Evolutionary conservation across 1,284 basidiomycete species (phyloP).

Genomic region (Ceratobasidium sp.): DNA sequence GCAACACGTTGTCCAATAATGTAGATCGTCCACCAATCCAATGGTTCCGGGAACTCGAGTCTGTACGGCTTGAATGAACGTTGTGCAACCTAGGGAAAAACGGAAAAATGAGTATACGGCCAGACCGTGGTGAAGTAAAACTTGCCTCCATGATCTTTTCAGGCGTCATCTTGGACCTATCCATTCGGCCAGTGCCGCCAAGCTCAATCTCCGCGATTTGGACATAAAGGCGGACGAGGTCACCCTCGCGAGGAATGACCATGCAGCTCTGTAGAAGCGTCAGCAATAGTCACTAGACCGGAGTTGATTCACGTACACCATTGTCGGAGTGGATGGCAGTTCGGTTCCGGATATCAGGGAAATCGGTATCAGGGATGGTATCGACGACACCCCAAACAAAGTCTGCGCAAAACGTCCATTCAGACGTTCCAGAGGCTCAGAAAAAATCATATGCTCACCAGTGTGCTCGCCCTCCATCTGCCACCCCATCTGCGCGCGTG

Average conservation of each 20-base stretch:
- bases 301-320: slow-evolving; percentile 58
- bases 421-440: background rate
- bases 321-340: slow-evolving; percentile 74
- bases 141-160: slow-evolving; percentile 71
- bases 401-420: slow-evolving; percentile 57
- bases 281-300: slow-evolving; percentile 49
- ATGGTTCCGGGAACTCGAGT: slow-evolving; percentile 67
- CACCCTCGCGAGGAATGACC: slow-evolving; percentile 75
- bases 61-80: slow-evolving; percentile 77
- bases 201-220: slow-evolving; percentile 72
- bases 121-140: slow-evolving; percentile 39
- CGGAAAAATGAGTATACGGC: background rate
- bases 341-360: slow-evolving; percentile 84
- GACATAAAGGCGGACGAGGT: slow-evolving; percentile 71
- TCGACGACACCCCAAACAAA: slow-evolving; percentile 86
- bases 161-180: slow-evolving; percentile 72
- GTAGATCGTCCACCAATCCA: slow-evolving; percentile 88
- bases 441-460: slow-evolving; percentile 56
- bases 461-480: slow-evolving; percentile 84
- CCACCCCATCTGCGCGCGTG: slow-evolving; percentile 75
- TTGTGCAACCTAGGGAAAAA: slow-evolving; percentile 63
- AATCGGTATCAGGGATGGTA: slow-evolving; percentile 76
- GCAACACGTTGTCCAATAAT: slow-evolving; percentile 85
- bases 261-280: slow-evolving; percentile 60
- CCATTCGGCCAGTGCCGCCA: slow-evolving; percentile 70